Base-by-base conservation (phyloP, 805 yeast genomes). In the Starmerella floris region DNA sequence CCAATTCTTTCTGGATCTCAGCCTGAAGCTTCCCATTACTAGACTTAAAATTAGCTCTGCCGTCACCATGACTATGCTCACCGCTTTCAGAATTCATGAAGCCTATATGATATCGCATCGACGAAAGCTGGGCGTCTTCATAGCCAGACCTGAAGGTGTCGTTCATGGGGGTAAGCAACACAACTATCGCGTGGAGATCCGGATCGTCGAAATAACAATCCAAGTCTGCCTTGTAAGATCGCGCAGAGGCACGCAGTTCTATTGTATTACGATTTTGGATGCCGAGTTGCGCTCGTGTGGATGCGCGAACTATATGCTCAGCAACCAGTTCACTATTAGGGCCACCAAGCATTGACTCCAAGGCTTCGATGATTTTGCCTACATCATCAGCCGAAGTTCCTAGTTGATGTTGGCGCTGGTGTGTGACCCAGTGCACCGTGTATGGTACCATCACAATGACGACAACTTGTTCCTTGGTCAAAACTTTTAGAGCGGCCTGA, bases 121-220 rank as follows among this genome's bases (percentile, higher is more conserved):
- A 42, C n/a, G 47, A 41, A 13, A 50, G 34, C 37, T 50, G 54
- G 27, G 54, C 51, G 26, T 43, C 48, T 26, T 50, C 52, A 44
- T 44, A 49, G 11, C 42, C 48, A 19, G 30, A 17, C 30, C 25
- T 30, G 23, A 41, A 21, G n/a, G 37, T 8, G 15, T 38, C 46
- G 21, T 23, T 37, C 17, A 42, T 23, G 11, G 52, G 52, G 5
- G 54, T 49, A 30, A 50, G 43, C 27, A 50, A 37, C 28, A 48
- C 51, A 10, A 50, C 37, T 10, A 48, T 40, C 16, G 50, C 45
- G 17, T 35, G 46, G 35, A 49, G 26, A 23, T 46, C 51, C 9
- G 50, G 50, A 35, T 46, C 49, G 19, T 50, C 50, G 26, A 43
- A 42, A 37, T 45, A 50, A 35, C 44, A 45, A 41, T 50, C 54